phyloP scores from a whole-genome alignment of 306 rosid species.

The Leucaena leucocephala region DNA sequence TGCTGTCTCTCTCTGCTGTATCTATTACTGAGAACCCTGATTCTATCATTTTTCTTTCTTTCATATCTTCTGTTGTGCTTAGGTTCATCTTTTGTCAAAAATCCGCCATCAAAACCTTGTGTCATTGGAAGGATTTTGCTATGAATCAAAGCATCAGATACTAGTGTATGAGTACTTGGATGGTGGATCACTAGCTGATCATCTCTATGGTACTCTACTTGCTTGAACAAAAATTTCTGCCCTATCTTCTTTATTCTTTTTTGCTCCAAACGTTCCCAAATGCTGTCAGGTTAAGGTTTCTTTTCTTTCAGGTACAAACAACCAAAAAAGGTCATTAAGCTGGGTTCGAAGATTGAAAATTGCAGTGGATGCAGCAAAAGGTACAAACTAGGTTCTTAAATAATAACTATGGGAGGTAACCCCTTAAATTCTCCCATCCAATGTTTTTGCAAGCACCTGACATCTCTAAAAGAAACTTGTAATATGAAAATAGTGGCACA shows the following conservation, averaged over 20 bases:
- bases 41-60: background rate
- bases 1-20: conserved; percentile 38
- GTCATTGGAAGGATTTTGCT: conserved; percentile 85
- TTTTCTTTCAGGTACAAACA: conserved; percentile 58
- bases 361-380: conserved; percentile 95
- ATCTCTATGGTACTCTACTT: conserved; percentile 71
- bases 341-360: conserved; percentile 96
- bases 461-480: background rate
- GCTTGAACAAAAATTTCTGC: conserved; percentile 1
- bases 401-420: background rate
- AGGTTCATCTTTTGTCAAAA: conserved; percentile 82
- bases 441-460: background rate
- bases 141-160: conserved; percentile 89
- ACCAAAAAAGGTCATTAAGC: conserved; percentile 62
- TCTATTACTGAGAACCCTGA: background rate
- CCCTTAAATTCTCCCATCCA: background rate
- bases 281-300: conserved; percentile 13
- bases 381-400: conserved; percentile 40
- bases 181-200: conserved; percentile 85
- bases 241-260: background rate
- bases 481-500: background rate
- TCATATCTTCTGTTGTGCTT: conserved; percentile 18
- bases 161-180: conserved; percentile 90
- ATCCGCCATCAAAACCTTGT: conserved; percentile 91
- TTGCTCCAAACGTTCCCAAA: background rate